phyloP scores from a whole-genome alignment of 148 eudicot species.

The Rhododendron griersonianum region DNA sequence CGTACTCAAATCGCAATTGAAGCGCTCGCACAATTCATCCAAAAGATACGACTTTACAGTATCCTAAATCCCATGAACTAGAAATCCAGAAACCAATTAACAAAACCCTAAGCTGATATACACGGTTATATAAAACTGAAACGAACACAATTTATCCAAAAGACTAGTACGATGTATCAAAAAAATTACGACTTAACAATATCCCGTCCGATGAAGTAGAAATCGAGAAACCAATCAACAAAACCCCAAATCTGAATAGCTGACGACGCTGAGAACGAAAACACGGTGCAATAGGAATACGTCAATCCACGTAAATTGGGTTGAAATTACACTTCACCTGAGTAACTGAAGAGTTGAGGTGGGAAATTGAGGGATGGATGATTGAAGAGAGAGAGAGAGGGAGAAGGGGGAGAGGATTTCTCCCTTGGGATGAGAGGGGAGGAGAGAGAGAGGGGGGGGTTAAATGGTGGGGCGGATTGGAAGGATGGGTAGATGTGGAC shows the following conservation, averaged over 20 bases:
- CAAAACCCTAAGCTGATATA: neutral
- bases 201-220: neutral
- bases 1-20: neutral
- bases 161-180: neutral
- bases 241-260: neutral
- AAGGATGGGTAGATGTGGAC: slow-evolving; percentile 6
- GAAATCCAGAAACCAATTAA: neutral
- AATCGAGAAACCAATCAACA: neutral
- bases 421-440: neutral
- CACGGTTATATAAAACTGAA: neutral
- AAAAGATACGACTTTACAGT: neutral
- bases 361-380: neutral
- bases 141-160: neutral
- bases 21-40: neutral
- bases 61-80: neutral
- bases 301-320: neutral
- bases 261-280: neutral
- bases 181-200: neutral
- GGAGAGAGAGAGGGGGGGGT: neutral
- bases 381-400: neutral
- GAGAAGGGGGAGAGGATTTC: neutral
- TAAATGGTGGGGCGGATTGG: neutral
- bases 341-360: neutral
- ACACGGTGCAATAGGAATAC: neutral
- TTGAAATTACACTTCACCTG: neutral